Conservation (phyloP, 805 yeast species). For the Ogataea pini region DNA sequence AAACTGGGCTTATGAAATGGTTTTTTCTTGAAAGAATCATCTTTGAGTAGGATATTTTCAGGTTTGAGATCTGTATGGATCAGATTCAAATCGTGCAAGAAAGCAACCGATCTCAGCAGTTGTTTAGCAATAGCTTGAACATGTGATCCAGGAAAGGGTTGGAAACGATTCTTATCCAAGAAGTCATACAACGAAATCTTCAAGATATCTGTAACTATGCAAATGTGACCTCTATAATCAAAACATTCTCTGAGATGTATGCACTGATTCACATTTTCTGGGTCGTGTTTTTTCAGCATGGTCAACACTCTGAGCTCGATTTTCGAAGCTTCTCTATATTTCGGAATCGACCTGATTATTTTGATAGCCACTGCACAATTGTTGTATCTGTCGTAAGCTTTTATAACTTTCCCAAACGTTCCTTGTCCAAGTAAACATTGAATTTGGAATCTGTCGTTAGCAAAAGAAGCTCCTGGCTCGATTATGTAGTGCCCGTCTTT, state of each 20-base stretch:
- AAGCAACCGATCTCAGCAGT: conserved; percentile 79
- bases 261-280: conserved; percentile 68
- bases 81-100: conserved; percentile 82
- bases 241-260: conserved; percentile 86
- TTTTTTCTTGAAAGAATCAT: conserved; percentile 47
- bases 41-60: conserved; percentile 78
- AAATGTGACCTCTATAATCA: conserved; percentile 90
- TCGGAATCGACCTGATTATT: conserved; percentile 86
- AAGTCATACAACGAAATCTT: conserved; percentile 89
- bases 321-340: conserved; percentile 93
- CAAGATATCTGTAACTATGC: conserved; percentile 86
- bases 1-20: conserved; percentile 33
- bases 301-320: conserved; percentile 84
- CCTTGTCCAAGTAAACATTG: conserved; percentile 81
- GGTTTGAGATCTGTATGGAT: conserved; percentile 98
- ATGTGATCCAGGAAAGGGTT: conserved; percentile 93
- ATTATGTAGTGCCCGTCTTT: conserved; percentile 76
- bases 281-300: conserved; percentile 72
- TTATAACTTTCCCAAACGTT: conserved; percentile 87
- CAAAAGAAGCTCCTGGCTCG: conserved; percentile 57
- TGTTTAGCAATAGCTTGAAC: conserved; percentile 88
- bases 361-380: conserved; percentile 80
- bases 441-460: conserved; percentile 71
- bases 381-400: conserved; percentile 69
- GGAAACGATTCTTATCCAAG: conserved; percentile 75